Conservation (phyloP, 2,329 filamentous ascomycete species). For the Diaporthe australafricana region DNA sequence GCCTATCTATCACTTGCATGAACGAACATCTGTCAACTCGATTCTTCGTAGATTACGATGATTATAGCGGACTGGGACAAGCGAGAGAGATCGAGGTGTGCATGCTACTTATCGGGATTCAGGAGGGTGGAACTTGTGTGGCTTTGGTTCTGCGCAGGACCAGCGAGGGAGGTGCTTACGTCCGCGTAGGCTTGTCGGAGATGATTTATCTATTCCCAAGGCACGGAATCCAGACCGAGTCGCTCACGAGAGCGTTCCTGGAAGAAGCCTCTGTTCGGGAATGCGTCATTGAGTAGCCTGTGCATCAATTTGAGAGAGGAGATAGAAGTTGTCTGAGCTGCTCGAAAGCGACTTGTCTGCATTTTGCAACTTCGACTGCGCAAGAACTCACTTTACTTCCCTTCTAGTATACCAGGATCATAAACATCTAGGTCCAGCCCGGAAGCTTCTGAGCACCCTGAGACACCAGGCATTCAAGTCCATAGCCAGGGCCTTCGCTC, state of each 20-base stretch:
- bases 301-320: background rate
- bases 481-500: no score
- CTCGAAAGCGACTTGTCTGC: background rate
- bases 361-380: background rate
- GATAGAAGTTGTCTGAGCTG: background rate
- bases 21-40: no score
- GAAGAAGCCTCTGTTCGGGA: background rate
- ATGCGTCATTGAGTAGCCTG: background rate
- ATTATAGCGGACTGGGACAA: background rate
- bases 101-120: background rate
- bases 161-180: background rate
- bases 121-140: no score
- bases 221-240: no score
- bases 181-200: background rate
- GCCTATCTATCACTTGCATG: background rate
- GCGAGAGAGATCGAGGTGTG: background rate
- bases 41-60: background rate
- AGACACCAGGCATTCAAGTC: no score
- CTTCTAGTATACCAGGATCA: no score
- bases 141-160: background rate
- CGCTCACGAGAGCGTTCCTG: background rate
- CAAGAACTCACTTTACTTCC: no score
- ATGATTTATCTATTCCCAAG: no score
- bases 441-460: no score
- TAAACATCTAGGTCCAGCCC: no score